These are phyloP conservation scores for Pisolithus orientalis DNA, from an alignment of 768 basidiomycete species.

Conservation along the genomic window DNA sequence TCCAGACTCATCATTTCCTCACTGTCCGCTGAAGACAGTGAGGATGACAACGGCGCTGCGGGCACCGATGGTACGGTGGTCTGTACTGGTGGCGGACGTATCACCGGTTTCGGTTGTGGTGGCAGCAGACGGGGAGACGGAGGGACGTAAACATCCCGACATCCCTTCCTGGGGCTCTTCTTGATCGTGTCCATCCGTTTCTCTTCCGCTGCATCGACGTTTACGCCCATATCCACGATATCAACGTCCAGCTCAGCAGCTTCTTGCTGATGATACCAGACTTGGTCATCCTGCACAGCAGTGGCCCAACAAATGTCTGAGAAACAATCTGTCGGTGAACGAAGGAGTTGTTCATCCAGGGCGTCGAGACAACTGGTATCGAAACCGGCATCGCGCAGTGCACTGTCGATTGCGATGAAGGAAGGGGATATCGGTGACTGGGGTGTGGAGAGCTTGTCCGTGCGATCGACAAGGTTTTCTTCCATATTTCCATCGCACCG, in stretches of 20 bases:
- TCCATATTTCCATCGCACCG: not conserved
- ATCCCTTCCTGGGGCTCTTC: not conserved
- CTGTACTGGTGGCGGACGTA: not conserved
- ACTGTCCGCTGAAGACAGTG: not conserved
- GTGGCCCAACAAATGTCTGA: conserved; percentile 35
- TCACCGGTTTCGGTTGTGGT: not conserved
- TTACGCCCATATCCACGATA: not conserved
- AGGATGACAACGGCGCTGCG: not conserved
- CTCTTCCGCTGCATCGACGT: not conserved
- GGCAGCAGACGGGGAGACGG: not conserved
- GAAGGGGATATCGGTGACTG: conserved; percentile 4
- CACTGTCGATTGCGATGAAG: conserved; percentile 14
- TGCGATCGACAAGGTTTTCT: not conserved
- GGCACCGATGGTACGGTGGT: not conserved
- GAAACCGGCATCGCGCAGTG: conserved; percentile 27
- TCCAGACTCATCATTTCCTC: not conserved
- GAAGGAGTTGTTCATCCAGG: conserved; percentile 36
- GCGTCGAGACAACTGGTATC: conserved; percentile 30
- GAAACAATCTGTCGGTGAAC: conserved; percentile 33
- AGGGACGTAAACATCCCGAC: not conserved
- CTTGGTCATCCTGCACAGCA: conserved; percentile 27
- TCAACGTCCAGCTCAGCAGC: not conserved
- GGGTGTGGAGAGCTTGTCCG: not conserved
- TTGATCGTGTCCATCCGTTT: not conserved
- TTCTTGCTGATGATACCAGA: conserved; percentile 16